phyloP scores from a whole-genome alignment of 805 yeast species.

The Yarrowia alimentaria region DNA sequence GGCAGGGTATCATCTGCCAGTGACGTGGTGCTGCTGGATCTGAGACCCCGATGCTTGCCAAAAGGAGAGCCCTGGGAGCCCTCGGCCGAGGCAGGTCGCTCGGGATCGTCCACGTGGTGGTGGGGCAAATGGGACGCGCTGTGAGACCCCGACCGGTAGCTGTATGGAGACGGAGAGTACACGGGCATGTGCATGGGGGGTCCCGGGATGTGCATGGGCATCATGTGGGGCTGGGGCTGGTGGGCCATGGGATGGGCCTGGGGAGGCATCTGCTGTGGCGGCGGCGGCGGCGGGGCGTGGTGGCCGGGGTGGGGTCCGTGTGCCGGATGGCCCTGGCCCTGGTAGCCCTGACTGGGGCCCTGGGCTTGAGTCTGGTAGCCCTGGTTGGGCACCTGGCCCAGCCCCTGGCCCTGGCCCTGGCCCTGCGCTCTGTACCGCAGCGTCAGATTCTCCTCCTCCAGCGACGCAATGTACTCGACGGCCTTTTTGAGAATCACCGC shows the following conservation, averaged over 20 bases:
- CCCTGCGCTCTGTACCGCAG: constrained; percentile 29
- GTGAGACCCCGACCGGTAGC: constrained; percentile 15
- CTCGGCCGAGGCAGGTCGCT: constrained; percentile 27
- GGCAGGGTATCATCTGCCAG: constrained; percentile 15
- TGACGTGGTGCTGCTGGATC: constrained; percentile 8
- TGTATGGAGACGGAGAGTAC: constrained; percentile 20
- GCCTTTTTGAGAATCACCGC: constrained; percentile 46
- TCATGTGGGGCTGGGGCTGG: too few species aligned
- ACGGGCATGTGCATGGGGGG: constrained; percentile 25
- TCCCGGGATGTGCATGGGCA: too few species aligned
- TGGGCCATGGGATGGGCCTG: too few species aligned
- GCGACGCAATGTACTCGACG: constrained; percentile 44
- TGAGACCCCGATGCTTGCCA: constrained; percentile 8
- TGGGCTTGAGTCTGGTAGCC: too few species aligned
- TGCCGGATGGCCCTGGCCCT: too few species aligned
- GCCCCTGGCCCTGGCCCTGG: constrained; percentile 3
- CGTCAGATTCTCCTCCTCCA: constrained; percentile 38
- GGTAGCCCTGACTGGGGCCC: too few species aligned
- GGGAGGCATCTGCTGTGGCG: too few species aligned
- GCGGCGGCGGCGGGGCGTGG: too few species aligned
- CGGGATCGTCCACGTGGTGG: constrained; percentile 12
- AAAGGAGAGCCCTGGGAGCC: constrained; percentile 7
- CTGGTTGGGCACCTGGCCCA: too few species aligned
- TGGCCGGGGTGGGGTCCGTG: too few species aligned
- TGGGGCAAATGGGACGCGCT: constrained; percentile 20